Conservation (phyloP, 2,329 filamentous ascomycete species). For the Nakataea oryzae region DNA sequence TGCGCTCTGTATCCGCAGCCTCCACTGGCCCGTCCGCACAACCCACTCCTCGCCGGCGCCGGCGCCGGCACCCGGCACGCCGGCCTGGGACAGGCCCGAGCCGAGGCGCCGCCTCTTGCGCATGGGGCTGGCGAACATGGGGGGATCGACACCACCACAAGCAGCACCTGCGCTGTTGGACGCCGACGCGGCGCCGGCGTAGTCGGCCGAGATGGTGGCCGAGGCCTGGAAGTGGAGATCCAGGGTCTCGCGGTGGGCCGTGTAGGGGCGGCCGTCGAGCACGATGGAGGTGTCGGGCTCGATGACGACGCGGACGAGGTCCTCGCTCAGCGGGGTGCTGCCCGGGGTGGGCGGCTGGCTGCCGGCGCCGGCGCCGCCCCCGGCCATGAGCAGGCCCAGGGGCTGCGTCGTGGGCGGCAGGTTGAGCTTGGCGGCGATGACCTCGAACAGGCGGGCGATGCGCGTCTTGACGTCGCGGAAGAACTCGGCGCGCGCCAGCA, state of each 20-base stretch:
- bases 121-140: conserved; percentile 10
- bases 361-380: conserved; percentile 43
- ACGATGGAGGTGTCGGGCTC: conserved; percentile 47
- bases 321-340: conserved; percentile 59
- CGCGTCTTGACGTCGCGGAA: conserved; percentile 59
- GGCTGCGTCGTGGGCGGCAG: conserved; percentile 50
- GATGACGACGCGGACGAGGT: conserved; percentile 57
- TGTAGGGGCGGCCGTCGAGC: conserved; percentile 45
- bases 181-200: conserved; percentile 14
- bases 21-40: conserved; percentile 61
- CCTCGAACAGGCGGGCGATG: conserved; percentile 64
- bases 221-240: not conserved
- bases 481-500: conserved; percentile 57
- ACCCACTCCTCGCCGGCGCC: conserved; percentile 46
- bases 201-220: conserved; percentile 15
- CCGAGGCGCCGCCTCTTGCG: conserved; percentile 36
- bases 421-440: conserved; percentile 72
- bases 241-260: conserved; percentile 14
- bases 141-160: conserved; percentile 9
- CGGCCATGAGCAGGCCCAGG: conserved; percentile 55
- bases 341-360: conserved; percentile 56
- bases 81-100: conserved; percentile 8
- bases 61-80: conserved; percentile 8
- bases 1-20: conserved; percentile 50
- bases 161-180: conserved; percentile 21